These are phyloP conservation scores for Linnemannia exigua DNA, from an alignment of 192 early-diverging fungal genomes.

Conservation along the genomic window DNA sequence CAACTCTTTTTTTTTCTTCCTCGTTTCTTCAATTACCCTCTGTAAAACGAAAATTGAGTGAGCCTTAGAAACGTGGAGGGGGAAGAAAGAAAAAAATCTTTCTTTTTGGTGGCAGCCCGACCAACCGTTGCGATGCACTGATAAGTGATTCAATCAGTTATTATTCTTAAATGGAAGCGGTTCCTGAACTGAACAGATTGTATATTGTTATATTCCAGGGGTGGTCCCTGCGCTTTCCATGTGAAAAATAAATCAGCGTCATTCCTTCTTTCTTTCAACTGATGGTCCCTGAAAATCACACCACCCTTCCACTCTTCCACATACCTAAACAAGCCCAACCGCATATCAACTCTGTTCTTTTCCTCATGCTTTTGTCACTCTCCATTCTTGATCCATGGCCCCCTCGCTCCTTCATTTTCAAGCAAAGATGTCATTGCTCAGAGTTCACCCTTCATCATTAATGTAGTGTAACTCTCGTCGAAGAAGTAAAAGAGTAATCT, in stretches of 20 bases:
- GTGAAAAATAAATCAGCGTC: constrained; percentile 23
- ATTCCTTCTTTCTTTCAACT: neutral
- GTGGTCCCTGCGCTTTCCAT: constrained; percentile 43
- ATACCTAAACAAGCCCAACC: neutral
- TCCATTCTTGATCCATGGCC: neutral
- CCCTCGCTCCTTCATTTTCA: neutral
- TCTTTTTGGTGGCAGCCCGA: too few species aligned
- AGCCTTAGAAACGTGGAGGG: constrained; percentile 4
- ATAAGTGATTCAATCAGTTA: too few species aligned
- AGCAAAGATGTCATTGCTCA: neutral
- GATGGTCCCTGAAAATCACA: neutral
- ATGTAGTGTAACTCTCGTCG: neutral
- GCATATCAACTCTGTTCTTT: neutral
- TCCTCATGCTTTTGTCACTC: neutral
- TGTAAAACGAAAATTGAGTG: neutral
- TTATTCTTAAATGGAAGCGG: too few species aligned
- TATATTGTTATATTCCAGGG: neutral
- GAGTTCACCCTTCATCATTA: too few species aligned
- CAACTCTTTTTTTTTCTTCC: neutral
- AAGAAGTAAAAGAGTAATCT: neutral
- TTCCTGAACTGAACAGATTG: neutral
- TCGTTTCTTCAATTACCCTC: neutral
- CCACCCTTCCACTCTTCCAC: neutral
- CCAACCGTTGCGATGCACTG: too few species aligned
- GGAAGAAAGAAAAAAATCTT: neutral